phyloP scores from a whole-genome alignment of 2,329 filamentous ascomycete genomes.

The Alternaria ethzedia region DNA sequence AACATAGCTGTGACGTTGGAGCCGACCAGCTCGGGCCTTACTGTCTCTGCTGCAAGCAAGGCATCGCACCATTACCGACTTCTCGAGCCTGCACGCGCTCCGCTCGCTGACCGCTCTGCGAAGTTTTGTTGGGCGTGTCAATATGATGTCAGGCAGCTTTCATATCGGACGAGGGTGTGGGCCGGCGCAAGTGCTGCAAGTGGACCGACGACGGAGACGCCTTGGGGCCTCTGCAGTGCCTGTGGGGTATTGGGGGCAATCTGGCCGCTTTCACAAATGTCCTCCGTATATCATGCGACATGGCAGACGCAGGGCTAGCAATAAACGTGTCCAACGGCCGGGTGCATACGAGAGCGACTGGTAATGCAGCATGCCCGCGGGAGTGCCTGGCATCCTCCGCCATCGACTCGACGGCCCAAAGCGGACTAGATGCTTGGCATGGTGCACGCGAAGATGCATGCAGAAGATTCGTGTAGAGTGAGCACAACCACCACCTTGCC shows the following conservation, averaged over 20 bases:
- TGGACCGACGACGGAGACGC: slow-evolving; percentile 3
- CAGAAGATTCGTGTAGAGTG: slow-evolving; percentile 2
- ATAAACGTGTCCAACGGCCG: background rate
- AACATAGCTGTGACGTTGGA: slow-evolving; percentile 16
- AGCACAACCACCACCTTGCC: background rate
- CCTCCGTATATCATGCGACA: background rate
- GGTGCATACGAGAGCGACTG: slow-evolving; percentile 4
- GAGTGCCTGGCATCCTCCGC: slow-evolving; percentile 16
- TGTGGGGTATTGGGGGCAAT: slow-evolving; percentile 2
- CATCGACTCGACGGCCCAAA: slow-evolving; percentile 10
- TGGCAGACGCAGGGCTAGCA: slow-evolving; percentile 3
- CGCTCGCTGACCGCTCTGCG: slow-evolving; percentile 8
- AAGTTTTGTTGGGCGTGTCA: slow-evolving; percentile 14
- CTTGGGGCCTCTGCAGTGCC: background rate
- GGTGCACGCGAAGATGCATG: background rate
- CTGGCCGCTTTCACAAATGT: background rate
- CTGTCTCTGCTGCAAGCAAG: slow-evolving; percentile 6
- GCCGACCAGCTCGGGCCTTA: slow-evolving; percentile 12
- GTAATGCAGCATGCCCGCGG: slow-evolving; percentile 19
- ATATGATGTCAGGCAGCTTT: slow-evolving; percentile 28
- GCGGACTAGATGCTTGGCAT: slow-evolving; percentile 26
- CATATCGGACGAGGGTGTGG: slow-evolving; percentile 11
- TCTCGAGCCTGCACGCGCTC: slow-evolving; percentile 23
- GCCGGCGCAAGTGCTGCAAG: slow-evolving; percentile 9
- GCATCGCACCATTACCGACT: slow-evolving; percentile 18